Conservation (phyloP, 116 monocot genomes). For the Dioscorea cayenensis region DNA sequence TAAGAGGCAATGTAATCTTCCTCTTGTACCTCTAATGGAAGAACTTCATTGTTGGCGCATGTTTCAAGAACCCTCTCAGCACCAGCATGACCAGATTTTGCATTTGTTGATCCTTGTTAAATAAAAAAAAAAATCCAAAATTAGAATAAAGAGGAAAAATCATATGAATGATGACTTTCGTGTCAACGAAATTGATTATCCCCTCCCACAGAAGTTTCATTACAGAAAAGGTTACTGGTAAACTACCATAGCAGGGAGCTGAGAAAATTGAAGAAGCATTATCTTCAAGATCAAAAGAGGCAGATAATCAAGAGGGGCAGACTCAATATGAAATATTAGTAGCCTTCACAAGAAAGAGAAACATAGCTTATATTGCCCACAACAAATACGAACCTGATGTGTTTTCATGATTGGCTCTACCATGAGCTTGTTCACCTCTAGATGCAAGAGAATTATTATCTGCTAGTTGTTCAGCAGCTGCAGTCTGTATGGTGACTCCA, state of each 20-base stretch:
- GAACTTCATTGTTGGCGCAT: conserved; percentile 22
- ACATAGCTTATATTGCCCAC: neutral
- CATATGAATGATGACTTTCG: neutral
- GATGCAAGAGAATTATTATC: conserved; percentile 15
- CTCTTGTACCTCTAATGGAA: conserved; percentile 23
- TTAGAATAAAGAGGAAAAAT: neutral
- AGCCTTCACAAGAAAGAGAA: neutral
- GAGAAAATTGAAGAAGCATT: no score
- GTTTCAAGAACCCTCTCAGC: conserved; percentile 19
- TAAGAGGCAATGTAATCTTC: neutral
- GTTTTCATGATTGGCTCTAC: conserved; percentile 32
- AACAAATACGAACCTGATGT: conserved; percentile 26
- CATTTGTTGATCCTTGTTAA: conserved; percentile 15
- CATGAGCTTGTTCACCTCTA: conserved; percentile 36
- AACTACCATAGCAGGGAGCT: neutral
- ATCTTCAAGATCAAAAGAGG: no score
- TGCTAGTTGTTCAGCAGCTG: conserved; percentile 17
- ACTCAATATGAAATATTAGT: neutral
- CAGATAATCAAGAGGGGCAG: neutral
- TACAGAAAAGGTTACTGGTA: neutral
- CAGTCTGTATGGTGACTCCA: conserved; percentile 22
- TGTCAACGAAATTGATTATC: neutral
- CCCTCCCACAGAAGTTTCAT: neutral
- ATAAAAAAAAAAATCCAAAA: conserved; percentile 2
- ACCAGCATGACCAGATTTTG: conserved; percentile 34